These are phyloP conservation scores for Macrolepiota fuliginosa DNA, from an alignment of 768 basidiomycete species.

Conservation along the genomic window DNA sequence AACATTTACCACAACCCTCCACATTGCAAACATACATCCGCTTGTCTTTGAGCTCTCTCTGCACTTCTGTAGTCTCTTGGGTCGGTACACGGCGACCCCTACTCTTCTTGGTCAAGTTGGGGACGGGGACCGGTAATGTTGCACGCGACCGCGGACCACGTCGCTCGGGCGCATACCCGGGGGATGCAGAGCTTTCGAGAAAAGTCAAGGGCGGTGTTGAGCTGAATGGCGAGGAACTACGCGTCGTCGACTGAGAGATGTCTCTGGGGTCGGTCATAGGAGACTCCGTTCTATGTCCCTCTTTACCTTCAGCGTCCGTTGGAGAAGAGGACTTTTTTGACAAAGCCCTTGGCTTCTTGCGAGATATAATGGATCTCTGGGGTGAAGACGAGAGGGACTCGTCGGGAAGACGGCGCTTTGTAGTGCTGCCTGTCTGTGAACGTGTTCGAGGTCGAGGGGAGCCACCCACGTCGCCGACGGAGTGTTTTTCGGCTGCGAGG, in stretches of 20 bases:
- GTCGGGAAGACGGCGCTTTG: slow-evolving; percentile 27
- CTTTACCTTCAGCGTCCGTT: not conserved
- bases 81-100: slow-evolving; percentile 77
- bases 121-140: slow-evolving; percentile 66
- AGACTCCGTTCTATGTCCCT: slow-evolving; percentile 10
- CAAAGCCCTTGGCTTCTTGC: slow-evolving; percentile 8
- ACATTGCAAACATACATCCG: slow-evolving; percentile 61
- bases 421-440: slow-evolving; percentile 31
- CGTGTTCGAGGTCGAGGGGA: slow-evolving; percentile 31
- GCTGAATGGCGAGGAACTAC: slow-evolving; percentile 8
- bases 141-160: slow-evolving; percentile 51
- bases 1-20: slow-evolving; percentile 69
- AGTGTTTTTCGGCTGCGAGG: not conserved
- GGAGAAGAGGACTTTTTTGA: slow-evolving; percentile 11
- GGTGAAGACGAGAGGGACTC: slow-evolving; percentile 13
- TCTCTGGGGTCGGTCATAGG: slow-evolving; percentile 5
- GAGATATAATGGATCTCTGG: not conserved
- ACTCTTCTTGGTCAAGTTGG: slow-evolving; percentile 78
- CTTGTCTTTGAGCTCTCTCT: slow-evolving; percentile 25
- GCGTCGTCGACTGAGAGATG: slow-evolving; percentile 9
- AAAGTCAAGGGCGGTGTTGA: slow-evolving; percentile 16
- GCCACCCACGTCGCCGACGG: not conserved
- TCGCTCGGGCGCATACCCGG: slow-evolving; percentile 25
- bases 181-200: slow-evolving; percentile 15
- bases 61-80: slow-evolving; percentile 22